Base-by-base conservation (phyloP, 768 basidiomycete genomes). In the Sistotremastrum suecicum region DNA sequence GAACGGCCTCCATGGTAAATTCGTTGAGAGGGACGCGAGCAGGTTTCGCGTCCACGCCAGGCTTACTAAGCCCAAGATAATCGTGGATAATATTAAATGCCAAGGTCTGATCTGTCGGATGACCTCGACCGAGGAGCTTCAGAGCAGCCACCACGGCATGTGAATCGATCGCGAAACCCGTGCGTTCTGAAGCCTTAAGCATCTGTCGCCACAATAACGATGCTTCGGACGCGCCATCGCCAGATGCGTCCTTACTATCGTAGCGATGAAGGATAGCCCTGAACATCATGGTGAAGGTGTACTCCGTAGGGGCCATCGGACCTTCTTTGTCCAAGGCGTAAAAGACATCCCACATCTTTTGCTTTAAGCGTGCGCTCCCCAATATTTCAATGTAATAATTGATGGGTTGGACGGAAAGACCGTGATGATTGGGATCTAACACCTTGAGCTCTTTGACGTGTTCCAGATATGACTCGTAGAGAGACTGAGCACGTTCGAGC, bases 341-440 rank as follows among this genome's bases (percentile, higher is more conserved):
- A 62, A 78, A 88, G 42, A 88, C 74, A 49, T 87, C 83, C 51
- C 85, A 83, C 10, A 86, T 70, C 47, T 72, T 72, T 50, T 84
- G 76, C 48, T 78, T 72, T 7, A 70, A 61, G 9, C 72, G 70
- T 5, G 74, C 70, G 34, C 69, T 68, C 43, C 75, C 80, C 5
- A 89, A 72, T 36, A 86, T 69, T 45, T 69, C 72, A 40, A 89
- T 71, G 57, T 87, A 90, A 39, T 66, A 56, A 34, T 70, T 71
- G 38, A 79, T 60, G 20, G 81, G 78, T 3, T 62, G 56, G 7
- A 65, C 54, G n/a, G 65, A 63, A 36, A 79, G 63, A n/a, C 76
- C 68, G 7, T 63, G 45, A 50, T 71, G 72, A 4, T 55, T 49
- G 3, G 70, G 66, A 47, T 77, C 69, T 42, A 65, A 59, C 20